These are phyloP conservation scores for Aspergillus sp. DNA, from an alignment of 2,329 filamentous ascomycete genomes.

Conservation along the genomic window DNA sequence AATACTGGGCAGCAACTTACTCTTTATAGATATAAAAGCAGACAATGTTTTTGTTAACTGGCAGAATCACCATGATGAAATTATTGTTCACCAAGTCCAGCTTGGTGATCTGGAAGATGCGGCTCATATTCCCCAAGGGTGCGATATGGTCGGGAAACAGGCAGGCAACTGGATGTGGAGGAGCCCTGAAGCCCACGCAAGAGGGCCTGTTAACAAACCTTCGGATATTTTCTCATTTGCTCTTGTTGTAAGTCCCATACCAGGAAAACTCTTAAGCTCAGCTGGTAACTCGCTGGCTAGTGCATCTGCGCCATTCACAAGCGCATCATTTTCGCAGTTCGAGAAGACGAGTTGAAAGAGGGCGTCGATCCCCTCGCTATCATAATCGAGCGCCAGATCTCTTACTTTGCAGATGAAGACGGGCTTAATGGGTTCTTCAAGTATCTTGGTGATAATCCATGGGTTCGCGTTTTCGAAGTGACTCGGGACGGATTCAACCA, in stretches of 20 bases:
- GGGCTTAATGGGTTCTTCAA: conserved; percentile 43
- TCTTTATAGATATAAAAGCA: conserved; percentile 3
- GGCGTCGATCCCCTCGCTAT: conserved; percentile 37
- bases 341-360: conserved; percentile 33
- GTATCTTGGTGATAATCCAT: conserved; percentile 45
- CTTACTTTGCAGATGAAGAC: conserved; percentile 48
- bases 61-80: neutral
- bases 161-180: conserved; percentile 36
- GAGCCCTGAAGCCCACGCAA: conserved; percentile 35
- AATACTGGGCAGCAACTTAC: neutral
- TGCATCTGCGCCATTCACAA: conserved; percentile 50
- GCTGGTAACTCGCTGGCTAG: conserved; percentile 23
- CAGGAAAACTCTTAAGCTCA: neutral
- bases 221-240: conserved; percentile 41
- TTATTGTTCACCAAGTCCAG: conserved; percentile 1
- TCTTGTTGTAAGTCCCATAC: conserved; percentile 26
- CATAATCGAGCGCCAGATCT: conserved; percentile 49
- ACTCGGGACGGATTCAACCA: conserved; percentile 15
- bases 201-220: conserved; percentile 25
- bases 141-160: conserved; percentile 10
- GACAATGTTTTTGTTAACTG: conserved; percentile 9
- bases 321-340: conserved; percentile 43
- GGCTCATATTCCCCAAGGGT: conserved; percentile 7
- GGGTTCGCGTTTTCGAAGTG: conserved; percentile 38
- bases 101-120: conserved; percentile 11